Evolutionary conservation across 805 yeast genomes (phyloP), one percentile per base, ranked within the genome.

Genomic region (Candida vartiovaarae): DNA sequence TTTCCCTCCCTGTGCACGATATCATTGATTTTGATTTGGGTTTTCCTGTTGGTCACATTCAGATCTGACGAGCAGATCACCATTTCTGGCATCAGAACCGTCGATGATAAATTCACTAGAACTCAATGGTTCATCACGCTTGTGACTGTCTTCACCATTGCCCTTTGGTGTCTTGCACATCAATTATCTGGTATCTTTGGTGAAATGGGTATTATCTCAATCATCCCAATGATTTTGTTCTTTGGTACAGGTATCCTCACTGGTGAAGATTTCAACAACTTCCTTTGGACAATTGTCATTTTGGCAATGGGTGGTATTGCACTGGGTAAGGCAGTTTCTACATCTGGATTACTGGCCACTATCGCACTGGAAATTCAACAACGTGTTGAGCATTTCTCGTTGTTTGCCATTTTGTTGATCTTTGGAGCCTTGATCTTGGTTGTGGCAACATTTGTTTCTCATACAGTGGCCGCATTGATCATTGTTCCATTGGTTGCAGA

Each of bases 221-320:
- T 93, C 44, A 74, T 90, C 15, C 97, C 99, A 8, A 75, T 91
- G 56, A 74, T 89, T n/a, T 65, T 88, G n/a, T 82, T 91, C 57
- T 91, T 91, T 59, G 98, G 96, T 5, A 78, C 96, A 0, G 96
- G 97, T 1, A 65, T 90, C 20, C 68, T 91, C 47, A 78, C 84
- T 7, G 82, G 89, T 2, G 96, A 90, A 45, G 99, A 91, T 60
- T 89, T 91, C 64, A 91, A 93, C 65, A 91, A 88, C 61, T 91
- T 91, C 61, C 80, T 95, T 51, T 91, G 99, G 99, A 89, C 95
- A 4, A 93, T 91, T 54, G 93, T 93, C 8, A 79, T 91, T 37
- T 71, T 91, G 50, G 97, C 98, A 4, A 93, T 91, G 99, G 99
- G 99, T 30, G 99, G 99, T 49, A 77, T 91, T 41, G 95, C 96